Evolutionary conservation across 768 basidiomycete species (phyloP), one percentile per base, ranked within the genome.

Genomic region (Boletus coccyginus): DNA sequence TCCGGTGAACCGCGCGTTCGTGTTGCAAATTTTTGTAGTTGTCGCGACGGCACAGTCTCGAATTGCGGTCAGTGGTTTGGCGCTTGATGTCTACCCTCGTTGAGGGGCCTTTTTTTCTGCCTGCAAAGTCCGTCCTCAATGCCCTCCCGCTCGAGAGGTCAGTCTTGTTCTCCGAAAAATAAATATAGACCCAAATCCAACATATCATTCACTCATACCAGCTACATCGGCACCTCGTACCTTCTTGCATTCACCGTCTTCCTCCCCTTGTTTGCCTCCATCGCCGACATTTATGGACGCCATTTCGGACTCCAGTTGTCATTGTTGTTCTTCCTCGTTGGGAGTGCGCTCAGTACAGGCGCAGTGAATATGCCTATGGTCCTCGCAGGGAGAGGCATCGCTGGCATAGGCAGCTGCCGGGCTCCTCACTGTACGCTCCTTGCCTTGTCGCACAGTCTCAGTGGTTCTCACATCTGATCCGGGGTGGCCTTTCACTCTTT

Each of bases 161-260:
- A 38, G 53, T 42, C 24, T 13, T 16, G 7, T 12, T 44, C 27
- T 21, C 27, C 10, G 12, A 3, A 12, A 19, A 19, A 27, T 13
- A 3, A 9, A n/a, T n/a, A n/a, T n/a, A n/a, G n/a, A 3, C 13
- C 0, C 3, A 5, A 43, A 38, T 31, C 39, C 11, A 33, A 38
- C 17, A 12, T 41, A 21, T 29, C 51, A 38, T 39, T 29, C 8
- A 12, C 31, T 38, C 14, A 13, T 14, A 29, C 12, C 13, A 77
- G 81, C 52, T 81, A 76, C 55, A 75, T 82, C 19, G 80, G 81
- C 41, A 82, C 81, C 1, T 62, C 75, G 3, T 82, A 82, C 53
- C 66, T 82, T 24, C 69, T 82, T 16, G 74, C 81, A 0, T 79
- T 79, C 17, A 81, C 81, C 4, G 78, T 81, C 46, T 82, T 82